Conservation (phyloP, 495 filamentous ascomycete species). For the Neurospora sp. region DNA sequence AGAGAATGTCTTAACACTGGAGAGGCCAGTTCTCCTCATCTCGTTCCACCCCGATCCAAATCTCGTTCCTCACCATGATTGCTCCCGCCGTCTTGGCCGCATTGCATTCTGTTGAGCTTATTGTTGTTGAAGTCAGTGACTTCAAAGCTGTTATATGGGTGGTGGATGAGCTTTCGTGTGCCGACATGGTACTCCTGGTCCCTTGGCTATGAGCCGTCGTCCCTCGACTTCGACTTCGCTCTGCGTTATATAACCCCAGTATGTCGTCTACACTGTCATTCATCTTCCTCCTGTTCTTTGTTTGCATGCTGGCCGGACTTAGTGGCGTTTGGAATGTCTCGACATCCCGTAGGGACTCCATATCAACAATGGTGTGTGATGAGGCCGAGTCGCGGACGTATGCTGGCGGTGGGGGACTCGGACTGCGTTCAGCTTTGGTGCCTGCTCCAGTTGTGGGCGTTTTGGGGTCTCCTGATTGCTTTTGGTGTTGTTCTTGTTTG, state of each 20-base stretch:
- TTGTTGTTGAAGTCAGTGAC: neutral
- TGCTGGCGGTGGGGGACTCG: neutral
- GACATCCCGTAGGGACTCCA: conserved; percentile 1
- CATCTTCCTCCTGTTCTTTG: conserved; percentile 2
- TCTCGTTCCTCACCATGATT: conserved; percentile 24
- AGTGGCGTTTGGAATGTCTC: neutral
- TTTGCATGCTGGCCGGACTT: conserved; percentile 10
- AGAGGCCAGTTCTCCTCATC: conserved; percentile 20
- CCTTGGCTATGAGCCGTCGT: neutral
- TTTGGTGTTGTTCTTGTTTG: neutral
- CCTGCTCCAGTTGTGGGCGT: neutral
- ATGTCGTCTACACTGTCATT: conserved; percentile 27
- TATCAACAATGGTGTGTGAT: conserved; percentile 16
- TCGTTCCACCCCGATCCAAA: conserved; percentile 13
- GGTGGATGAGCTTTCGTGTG: neutral
- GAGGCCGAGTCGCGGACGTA: conserved; percentile 16
- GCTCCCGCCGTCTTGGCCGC: neutral
- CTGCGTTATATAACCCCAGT: conserved; percentile 18
- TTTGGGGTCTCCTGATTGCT: neutral
- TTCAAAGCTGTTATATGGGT: neutral
- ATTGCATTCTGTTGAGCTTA: neutral
- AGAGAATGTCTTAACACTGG: neutral
- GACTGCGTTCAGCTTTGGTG: neutral
- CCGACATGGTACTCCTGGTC: neutral
- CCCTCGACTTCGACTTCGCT: conserved; percentile 11